Percentiles rank a stretch among this genome's conserved stretches.
Conservation (phyloP, 371 early-diverging fungal genomes). For the Apophysomyces ossiformis region DNA sequence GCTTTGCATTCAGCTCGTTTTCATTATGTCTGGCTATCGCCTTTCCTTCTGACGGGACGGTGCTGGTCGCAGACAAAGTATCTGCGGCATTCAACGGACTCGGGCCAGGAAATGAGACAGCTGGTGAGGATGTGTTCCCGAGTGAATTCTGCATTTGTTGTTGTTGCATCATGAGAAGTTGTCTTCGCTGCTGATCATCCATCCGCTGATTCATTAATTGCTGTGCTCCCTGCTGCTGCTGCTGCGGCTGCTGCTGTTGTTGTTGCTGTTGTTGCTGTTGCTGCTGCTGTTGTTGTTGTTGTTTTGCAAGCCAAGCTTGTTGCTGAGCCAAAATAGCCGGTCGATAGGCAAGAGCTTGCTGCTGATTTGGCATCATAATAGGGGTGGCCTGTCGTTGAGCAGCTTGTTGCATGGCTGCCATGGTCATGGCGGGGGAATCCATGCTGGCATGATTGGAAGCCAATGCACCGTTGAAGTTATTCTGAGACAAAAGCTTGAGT, state of each 20-base stretch:
- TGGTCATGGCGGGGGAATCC: constrained; percentile 23
- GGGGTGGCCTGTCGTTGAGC: constrained; percentile 12
- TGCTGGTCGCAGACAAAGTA: background rate
- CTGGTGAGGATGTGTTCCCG: background rate
- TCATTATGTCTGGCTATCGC: constrained; percentile 16
- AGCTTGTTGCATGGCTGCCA: constrained; percentile 13
- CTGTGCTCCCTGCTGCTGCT: constrained; percentile 19
- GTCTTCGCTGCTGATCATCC: constrained; percentile 35
- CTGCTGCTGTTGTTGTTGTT: constrained; percentile 34
- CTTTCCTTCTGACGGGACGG: constrained; percentile 13
- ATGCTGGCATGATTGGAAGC: constrained; percentile 15
- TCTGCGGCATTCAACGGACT: constrained; percentile 12
- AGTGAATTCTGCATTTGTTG: constrained; percentile 28
- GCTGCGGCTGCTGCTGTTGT: constrained; percentile 19
- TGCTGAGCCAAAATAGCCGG: constrained; percentile 27
- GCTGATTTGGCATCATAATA: constrained; percentile 25
- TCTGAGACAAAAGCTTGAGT: constrained; percentile 6
- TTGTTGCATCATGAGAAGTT: constrained; percentile 32
- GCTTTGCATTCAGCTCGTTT: constrained; percentile 33
- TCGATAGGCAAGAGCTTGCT: constrained; percentile 18
- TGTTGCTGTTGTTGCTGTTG: constrained; percentile 17
- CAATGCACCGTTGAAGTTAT: constrained; percentile 1
- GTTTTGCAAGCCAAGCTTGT: constrained; percentile 36
- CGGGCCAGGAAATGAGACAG: background rate
- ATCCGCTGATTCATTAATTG: constrained; percentile 25